A percentile compares a stretch with the other conserved stretches of the same genome.
These are phyloP conservation scores for Aspergillus pseudonomiae DNA, from an alignment of 2,329 filamentous ascomycete genomes.

Conservation along the genomic window DNA sequence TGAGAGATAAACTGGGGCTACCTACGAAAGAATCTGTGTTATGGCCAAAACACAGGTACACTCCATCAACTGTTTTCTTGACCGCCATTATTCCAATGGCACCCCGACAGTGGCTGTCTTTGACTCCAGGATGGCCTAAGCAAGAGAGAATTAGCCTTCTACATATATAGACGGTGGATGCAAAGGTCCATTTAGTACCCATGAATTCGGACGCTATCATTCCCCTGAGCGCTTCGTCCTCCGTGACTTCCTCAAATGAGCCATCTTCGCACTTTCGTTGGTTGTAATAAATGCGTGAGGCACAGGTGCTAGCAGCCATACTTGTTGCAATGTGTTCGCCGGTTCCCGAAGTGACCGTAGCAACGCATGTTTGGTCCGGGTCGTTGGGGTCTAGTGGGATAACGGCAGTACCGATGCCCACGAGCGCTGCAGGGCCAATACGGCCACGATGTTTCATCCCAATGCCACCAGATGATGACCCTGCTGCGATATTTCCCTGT, in stretches of 20 bases:
- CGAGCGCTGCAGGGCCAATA: conserved; percentile 87
- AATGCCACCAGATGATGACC: conserved; percentile 94
- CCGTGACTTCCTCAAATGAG: conserved; percentile 65
- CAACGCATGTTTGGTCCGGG: conserved; percentile 69
- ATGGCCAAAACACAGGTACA: conserved; percentile 90
- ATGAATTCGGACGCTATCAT: conserved; percentile 93
- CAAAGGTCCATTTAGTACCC: conserved; percentile 49
- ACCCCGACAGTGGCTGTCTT: conserved; percentile 75
- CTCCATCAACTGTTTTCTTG: conserved; percentile 76
- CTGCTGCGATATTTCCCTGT: conserved; percentile 85
- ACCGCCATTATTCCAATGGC: conserved; percentile 90
- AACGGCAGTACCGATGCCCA: conserved; percentile 87
- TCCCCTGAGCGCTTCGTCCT: conserved; percentile 75
- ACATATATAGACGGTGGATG: neutral
- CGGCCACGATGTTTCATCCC: conserved; percentile 97
- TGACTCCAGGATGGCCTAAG: conserved; percentile 75
- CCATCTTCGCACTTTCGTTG: conserved; percentile 64
- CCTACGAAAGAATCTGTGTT: conserved; percentile 82
- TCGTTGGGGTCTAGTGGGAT: conserved; percentile 77
- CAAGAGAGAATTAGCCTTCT: neutral
- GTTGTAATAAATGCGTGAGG: conserved; percentile 78
- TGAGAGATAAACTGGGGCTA: neutral
- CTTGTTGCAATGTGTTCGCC: conserved; percentile 98
- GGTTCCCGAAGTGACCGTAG: conserved; percentile 88
- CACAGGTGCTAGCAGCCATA: conserved; percentile 84